Percentiles rank a stretch among this genome's conserved stretches.
Conservation (phyloP, 2,329 filamentous ascomycete genomes). For the Aulographum hederae region DNA sequence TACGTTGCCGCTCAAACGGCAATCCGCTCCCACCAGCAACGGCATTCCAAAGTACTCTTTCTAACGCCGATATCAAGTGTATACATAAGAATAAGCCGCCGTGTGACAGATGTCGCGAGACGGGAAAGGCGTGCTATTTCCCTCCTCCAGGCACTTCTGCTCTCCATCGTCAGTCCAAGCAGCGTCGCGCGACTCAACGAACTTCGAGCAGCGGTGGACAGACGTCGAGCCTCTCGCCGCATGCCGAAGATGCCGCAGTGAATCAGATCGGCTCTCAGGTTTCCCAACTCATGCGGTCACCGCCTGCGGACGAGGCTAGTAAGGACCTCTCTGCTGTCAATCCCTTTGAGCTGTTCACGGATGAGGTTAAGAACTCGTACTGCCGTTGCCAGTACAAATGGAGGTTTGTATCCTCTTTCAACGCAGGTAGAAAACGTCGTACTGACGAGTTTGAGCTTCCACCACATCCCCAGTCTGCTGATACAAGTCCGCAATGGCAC, state of each 20-base stretch:
- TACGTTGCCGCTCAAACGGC: too few relatives aligned
- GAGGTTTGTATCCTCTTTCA: too few relatives aligned
- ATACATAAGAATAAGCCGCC: conserved; percentile 19
- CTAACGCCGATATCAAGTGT: too few relatives aligned
- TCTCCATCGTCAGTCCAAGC: conserved; percentile 18
- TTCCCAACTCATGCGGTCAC: too few relatives aligned
- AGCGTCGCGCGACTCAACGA: conserved; percentile 6
- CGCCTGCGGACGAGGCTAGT: conserved; percentile 10
- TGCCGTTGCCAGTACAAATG: conserved; percentile 22
- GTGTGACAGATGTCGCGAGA: conserved; percentile 18
- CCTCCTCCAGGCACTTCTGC: conserved; percentile 18
- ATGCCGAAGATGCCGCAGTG: not conserved
- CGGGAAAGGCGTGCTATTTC: conserved; percentile 17
- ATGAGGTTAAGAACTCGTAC: conserved; percentile 23
- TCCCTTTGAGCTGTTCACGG: conserved; percentile 19
- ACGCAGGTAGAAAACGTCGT: too few relatives aligned
- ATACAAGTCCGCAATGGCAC: conserved; percentile 18
- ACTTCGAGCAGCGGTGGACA: not conserved
- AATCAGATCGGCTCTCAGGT: too few relatives aligned
- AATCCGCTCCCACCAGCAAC: too few relatives aligned
- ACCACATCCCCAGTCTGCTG: conserved; percentile 21
- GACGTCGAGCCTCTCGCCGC: conserved; percentile 6
- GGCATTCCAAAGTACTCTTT: too few relatives aligned
- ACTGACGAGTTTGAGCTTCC: too few relatives aligned
- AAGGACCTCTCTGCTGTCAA: conserved; percentile 14